Evolutionary conservation across 768 basidiomycete genomes (phyloP), one percentile per base, ranked within the genome.

Genomic region (Pleurotus sapidus): DNA sequence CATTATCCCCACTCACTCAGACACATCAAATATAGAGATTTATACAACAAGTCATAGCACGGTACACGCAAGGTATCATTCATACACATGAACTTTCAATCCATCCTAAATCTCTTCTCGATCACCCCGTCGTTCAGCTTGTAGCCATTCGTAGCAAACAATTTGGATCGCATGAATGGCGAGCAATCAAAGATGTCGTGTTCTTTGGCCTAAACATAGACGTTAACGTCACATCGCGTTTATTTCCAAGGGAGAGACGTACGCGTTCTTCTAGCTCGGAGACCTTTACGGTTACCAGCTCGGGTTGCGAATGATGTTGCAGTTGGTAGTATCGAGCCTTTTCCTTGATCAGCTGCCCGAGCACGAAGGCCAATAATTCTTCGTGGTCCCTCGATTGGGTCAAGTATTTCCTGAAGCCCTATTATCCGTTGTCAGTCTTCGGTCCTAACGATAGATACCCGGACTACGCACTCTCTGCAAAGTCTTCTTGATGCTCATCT

Each of bases 401-500:
- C 46, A 99, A 83, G 72, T 99, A 99, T 74, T 98, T 98, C 60
- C 96, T 84, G 88, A 97, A 98, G 55, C 93, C 87, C 93, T 97
- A 60, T 49, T 5, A 17, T 5, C 30, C 18, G 47, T 9, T 34
- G 9, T 34, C 11, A 34, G 30, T 11, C 30, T 34, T 11, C 8
- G 30, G 9, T 34, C 11, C 30, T 2, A 34, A 11, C 30, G 9
- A 9, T 3, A 11, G 30, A 34, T 34, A 34, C 11, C 37, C 11
- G 51, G 15, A 79, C 87, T 63, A 34, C 30, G 30, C 64, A 96
- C 96, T 66, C 97, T 81, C 72, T 99, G 94, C 46, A 99, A 77
- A 2, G 95, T 95, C 77, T 94, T 97, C 81, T 98, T 98, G 77
- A 98, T 96, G 58, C 91, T 93, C 83, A 95, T 88, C 79, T 99